These are phyloP conservation scores for Pugionium dolabratum DNA, from an alignment of 345 rosid species.

Conservation along the genomic window DNA sequence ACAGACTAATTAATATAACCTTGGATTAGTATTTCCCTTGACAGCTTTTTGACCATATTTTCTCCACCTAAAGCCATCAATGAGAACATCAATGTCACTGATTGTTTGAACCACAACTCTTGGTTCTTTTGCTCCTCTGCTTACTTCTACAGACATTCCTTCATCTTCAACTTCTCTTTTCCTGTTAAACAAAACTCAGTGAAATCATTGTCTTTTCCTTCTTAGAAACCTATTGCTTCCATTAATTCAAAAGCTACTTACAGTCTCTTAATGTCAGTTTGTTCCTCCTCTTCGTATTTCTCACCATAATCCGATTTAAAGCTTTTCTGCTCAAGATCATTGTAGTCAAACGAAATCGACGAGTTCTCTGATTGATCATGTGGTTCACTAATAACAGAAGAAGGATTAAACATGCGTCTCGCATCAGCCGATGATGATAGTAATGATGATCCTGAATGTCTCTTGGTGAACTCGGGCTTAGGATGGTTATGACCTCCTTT, in stretches of 20 bases:
- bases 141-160: slow-evolving; percentile 74
- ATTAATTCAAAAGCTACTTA: slow-evolving; percentile 43
- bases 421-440: slow-evolving; percentile 27
- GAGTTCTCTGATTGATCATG: slow-evolving; percentile 81
- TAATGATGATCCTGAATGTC: slow-evolving; percentile 56
- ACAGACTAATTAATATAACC: slow-evolving; percentile 45
- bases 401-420: slow-evolving; percentile 41
- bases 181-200: slow-evolving; percentile 46
- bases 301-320: slow-evolving; percentile 61
- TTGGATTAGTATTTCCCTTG: slow-evolving; percentile 97
- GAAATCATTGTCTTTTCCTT: slow-evolving; percentile 3
- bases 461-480: slow-evolving; percentile 79
- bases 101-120: slow-evolving; percentile 96
- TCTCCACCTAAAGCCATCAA: slow-evolving; percentile 98
- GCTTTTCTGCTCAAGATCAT: slow-evolving; percentile 66
- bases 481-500: slow-evolving; percentile 96
- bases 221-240: slow-evolving; percentile 1
- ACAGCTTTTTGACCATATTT: slow-evolving; percentile 98
- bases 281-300: slow-evolving; percentile 72
- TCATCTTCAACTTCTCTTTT: slow-evolving; percentile 74
- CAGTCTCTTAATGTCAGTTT: slow-evolving; percentile 82
- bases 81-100: slow-evolving; percentile 91
- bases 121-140: slow-evolving; percentile 89
- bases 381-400: slow-evolving; percentile 40
- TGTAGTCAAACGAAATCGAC: slow-evolving; percentile 67